These are phyloP conservation scores for Moricandia moricandioides DNA, from an alignment of 345 rosid species.

Conservation along the genomic window DNA sequence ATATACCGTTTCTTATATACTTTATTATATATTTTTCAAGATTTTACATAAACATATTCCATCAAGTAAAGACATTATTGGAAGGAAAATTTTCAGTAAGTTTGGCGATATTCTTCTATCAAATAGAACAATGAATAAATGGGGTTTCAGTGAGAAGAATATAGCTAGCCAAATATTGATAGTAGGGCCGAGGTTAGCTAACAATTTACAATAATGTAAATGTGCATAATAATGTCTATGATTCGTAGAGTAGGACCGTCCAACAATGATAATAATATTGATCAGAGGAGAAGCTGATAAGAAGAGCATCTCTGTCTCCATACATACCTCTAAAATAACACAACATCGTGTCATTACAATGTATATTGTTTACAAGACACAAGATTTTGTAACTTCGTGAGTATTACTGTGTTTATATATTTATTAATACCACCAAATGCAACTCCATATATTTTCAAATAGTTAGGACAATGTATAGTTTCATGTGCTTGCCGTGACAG, in stretches of 20 bases:
- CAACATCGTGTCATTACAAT: slow-evolving; percentile 9
- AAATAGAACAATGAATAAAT: slow-evolving; percentile 6
- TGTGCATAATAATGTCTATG: background rate
- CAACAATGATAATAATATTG: slow-evolving; percentile 18
- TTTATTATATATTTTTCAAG: background rate
- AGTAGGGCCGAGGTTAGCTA: slow-evolving; percentile 29
- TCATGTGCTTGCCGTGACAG: background rate
- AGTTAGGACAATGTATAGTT: background rate
- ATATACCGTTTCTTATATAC: background rate
- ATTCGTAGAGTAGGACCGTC: slow-evolving; percentile 27
- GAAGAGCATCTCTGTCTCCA: slow-evolving; percentile 25
- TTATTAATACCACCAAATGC: background rate
- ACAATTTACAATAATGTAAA: slow-evolving; percentile 6
- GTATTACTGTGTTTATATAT: background rate
- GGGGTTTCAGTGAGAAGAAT: background rate
- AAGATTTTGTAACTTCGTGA: slow-evolving; percentile 14
- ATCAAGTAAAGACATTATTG: background rate
- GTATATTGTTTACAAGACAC: background rate
- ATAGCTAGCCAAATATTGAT: slow-evolving; percentile 24
- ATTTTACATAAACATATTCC: background rate
- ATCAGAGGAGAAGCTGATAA: slow-evolving; percentile 17
- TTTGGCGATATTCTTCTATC: background rate
- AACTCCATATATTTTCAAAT: background rate
- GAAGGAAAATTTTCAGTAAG: background rate
- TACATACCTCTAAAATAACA: slow-evolving; percentile 20